These are phyloP conservation scores for Extremus antarcticus DNA, from an alignment of 495 filamentous ascomycete genomes.

Conservation along the genomic window DNA sequence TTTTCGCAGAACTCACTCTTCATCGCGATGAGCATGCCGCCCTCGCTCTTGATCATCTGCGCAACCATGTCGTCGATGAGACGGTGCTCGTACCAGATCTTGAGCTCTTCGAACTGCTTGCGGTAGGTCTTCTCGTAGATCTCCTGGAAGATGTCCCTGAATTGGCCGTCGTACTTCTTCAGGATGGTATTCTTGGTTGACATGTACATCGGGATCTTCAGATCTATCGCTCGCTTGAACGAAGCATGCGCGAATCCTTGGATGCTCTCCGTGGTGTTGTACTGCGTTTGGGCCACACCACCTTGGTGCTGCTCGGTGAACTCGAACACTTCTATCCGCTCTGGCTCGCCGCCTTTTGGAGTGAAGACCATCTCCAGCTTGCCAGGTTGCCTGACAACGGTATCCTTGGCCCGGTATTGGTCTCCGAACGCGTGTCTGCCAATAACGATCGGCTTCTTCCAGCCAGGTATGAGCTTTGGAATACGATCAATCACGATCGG, in stretches of 20 bases:
- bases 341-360: slow-evolving; percentile 66
- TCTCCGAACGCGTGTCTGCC: slow-evolving; percentile 97
- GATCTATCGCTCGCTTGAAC: slow-evolving; percentile 87
- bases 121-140: slow-evolving; percentile 82
- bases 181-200: slow-evolving; percentile 99
- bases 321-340: slow-evolving; percentile 80
- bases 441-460: slow-evolving; percentile 98
- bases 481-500: slow-evolving; percentile 91
- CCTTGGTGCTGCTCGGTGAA: slow-evolving; percentile 58
- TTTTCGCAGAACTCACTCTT: slow-evolving; percentile 57
- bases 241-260: slow-evolving; percentile 85
- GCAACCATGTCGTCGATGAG: slow-evolving; percentile 99
- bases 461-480: slow-evolving; percentile 85
- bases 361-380: slow-evolving; percentile 92
- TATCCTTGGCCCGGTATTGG: slow-evolving; percentile 93
- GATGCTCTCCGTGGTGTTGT: slow-evolving; percentile 96
- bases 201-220: slow-evolving; percentile 87
- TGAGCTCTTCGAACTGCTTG: slow-evolving; percentile 75
- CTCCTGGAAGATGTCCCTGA: slow-evolving; percentile 99
- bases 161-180: slow-evolving; percentile 95
- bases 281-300: slow-evolving; percentile 85
- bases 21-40: slow-evolving; percentile 91
- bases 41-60: slow-evolving; percentile 97
- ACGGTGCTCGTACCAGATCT: slow-evolving; percentile 98
- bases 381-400: slow-evolving; percentile 66